These are phyloP conservation scores for Colletotrichum sojae DNA, from an alignment of 2,329 filamentous ascomycete genomes.

Conservation along the genomic window DNA sequence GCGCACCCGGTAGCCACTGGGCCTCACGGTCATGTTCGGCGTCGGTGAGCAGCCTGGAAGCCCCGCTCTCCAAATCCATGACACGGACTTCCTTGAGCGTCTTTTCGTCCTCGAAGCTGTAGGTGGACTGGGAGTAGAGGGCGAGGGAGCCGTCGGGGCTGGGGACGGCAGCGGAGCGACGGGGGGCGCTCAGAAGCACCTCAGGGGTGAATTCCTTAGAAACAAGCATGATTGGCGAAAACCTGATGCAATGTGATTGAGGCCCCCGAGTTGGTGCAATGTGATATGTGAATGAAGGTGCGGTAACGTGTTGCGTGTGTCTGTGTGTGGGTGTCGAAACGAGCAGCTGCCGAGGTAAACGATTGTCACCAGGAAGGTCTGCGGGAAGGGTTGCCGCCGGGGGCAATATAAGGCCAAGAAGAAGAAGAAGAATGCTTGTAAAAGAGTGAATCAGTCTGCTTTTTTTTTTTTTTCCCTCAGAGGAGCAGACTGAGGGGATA, in stretches of 20 bases:
- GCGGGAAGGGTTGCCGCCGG: background rate
- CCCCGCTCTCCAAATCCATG: conserved; percentile 50
- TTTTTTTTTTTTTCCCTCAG: too few relatives aligned
- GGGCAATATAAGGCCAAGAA: background rate
- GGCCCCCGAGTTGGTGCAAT: conserved; percentile 5
- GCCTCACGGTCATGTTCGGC: conserved; percentile 50
- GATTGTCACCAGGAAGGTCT: background rate
- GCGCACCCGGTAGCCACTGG: conserved; percentile 52
- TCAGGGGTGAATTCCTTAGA: conserved; percentile 50
- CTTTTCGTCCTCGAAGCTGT: conserved; percentile 52
- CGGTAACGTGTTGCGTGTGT: background rate
- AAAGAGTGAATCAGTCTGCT: background rate
- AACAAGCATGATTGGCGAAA: conserved; percentile 40
- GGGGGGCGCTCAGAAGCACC: conserved; percentile 48
- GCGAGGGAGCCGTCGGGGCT: conserved; percentile 57
- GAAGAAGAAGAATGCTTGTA: background rate
- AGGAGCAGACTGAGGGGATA: background rate
- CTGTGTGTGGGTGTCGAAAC: background rate
- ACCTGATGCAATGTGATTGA: background rate
- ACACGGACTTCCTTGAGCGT: conserved; percentile 51
- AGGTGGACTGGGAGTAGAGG: conserved; percentile 57
- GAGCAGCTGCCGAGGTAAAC: background rate
- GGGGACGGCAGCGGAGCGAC: conserved; percentile 53
- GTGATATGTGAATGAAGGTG: conserved; percentile 2
- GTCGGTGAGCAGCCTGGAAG: conserved; percentile 45